Evolutionary conservation across 352 stramenopile genomes (phyloP).

Genomic region (Phytophthora pinifolia): DNA sequence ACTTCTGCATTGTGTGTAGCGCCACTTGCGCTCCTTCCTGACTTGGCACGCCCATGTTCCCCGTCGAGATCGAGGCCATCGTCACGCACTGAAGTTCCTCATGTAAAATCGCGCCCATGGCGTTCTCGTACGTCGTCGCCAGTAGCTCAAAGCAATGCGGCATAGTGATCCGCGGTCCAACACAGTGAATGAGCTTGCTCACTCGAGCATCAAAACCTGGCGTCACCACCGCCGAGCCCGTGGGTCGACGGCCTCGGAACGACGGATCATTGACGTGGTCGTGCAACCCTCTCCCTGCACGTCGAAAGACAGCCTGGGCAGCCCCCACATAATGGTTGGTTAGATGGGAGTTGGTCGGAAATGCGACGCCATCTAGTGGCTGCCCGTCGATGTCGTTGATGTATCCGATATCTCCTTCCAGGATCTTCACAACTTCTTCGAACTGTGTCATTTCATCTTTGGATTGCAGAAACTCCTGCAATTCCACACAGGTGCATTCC

Average conservation of each 20-base stretch:
- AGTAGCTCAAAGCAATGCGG: conserved; percentile 38
- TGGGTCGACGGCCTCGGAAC: conserved; percentile 29
- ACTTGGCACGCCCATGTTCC: conserved; percentile 30
- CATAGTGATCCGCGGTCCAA: conserved; percentile 42
- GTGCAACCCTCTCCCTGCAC: conserved; percentile 36
- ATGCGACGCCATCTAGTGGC: conserved; percentile 45
- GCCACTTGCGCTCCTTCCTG: conserved; percentile 32
- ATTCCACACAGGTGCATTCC: conserved; percentile 27
- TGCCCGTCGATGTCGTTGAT: conserved; percentile 33
- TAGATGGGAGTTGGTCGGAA: conserved; percentile 46
- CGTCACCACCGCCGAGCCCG: conserved; percentile 42
- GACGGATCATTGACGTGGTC: conserved; percentile 37
- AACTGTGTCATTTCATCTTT: conserved; percentile 34
- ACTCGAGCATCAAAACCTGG: conserved; percentile 52
- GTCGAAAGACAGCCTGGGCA: conserved; percentile 42
- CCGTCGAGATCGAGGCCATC: conserved; percentile 63
- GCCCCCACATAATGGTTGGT: conserved; percentile 45
- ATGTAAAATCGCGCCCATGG: conserved; percentile 35
- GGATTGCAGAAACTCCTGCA: conserved; percentile 41
- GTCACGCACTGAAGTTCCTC: conserved; percentile 49
- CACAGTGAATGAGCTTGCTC: conserved; percentile 55
- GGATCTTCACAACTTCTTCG: conserved; percentile 22
- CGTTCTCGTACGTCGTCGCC: conserved; percentile 43
- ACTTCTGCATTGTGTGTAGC: conserved; percentile 44
- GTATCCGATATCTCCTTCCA: conserved; percentile 40